Evolutionary conservation across 2,329 filamentous ascomycete genomes (phyloP), one percentile per base, ranked within the genome.

Genomic region (Penicillium sp.): DNA sequence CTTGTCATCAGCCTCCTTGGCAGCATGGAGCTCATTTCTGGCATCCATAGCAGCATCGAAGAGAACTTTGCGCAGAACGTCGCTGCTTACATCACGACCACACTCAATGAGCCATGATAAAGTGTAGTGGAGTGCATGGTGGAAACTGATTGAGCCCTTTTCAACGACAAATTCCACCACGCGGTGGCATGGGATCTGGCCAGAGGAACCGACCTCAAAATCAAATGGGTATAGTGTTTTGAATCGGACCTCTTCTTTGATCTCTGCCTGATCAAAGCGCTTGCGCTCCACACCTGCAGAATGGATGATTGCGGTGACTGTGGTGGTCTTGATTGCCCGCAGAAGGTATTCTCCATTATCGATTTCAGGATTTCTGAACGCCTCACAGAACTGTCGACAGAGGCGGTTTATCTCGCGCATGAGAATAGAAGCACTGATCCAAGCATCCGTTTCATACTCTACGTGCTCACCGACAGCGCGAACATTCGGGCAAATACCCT

Each of bases 361-460:
- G n/a, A 83, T 80, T 31, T 83, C 82, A 43, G 83, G 83, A 69
- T 87, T 84, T 49, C 86, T 85, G 80, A 96, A 99, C 0, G 95
- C 88, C 66, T 96, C 90, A 0, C 92, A 88, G 56, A 98, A 89
- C 67, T 95, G 90, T 61, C 93, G 84, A 69, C 93, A 96, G 37
- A 98, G 84, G 53, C 91, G 87, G 71, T 98, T 98, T 73, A 99
- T 93, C 73, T 99, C 93, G 50, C 93, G 85, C 49, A 95, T 97
- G 56, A 99, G 90, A 50, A 98, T 82, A 7, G 93, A 96, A 3
- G 95, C 93, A 56, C 91, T 96, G 52, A 99, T 98, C 95, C 95
- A 99, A 21, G 91, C 90, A 75, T 99, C 96, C 2, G 93, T 96
- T 75, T 99, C 95, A 70, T 98, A 99, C 73, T 99, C 96, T 31